These are phyloP conservation scores for Protomyces macrosporus DNA, from an alignment of 1,139 yeast genomes.

Conservation along the genomic window DNA sequence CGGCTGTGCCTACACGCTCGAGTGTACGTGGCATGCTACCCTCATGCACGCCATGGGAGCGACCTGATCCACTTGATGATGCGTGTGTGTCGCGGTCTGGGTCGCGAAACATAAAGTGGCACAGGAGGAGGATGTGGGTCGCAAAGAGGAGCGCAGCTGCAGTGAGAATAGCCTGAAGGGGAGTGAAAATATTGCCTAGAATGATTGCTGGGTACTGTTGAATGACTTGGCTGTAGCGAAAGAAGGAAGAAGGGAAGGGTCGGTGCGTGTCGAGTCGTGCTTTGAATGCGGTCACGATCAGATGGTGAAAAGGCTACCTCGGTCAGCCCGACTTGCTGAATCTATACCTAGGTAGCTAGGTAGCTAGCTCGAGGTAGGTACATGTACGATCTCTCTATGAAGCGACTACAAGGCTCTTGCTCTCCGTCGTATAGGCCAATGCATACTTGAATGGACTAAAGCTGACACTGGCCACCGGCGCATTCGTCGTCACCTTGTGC, in stretches of 20 bases:
- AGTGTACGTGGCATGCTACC: too few relatives aligned
- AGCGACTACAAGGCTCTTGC: not conserved
- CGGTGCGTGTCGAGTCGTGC: too few relatives aligned
- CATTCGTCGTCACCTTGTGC: slow-evolving; percentile 28
- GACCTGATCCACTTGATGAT: too few relatives aligned
- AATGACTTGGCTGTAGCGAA: too few relatives aligned
- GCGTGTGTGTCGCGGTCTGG: not conserved
- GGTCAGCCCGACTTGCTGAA: too few relatives aligned
- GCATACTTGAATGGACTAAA: slow-evolving; percentile 39
- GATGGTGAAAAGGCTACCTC: too few relatives aligned
- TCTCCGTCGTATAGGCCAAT: slow-evolving; percentile 35
- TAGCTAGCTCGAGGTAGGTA: too few relatives aligned
- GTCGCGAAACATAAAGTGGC: not conserved
- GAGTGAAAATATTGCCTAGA: not conserved
- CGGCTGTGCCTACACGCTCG: too few relatives aligned
- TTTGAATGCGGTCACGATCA: too few relatives aligned
- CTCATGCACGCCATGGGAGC: too few relatives aligned
- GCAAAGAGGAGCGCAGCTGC: not conserved
- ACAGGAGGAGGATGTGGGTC: not conserved
- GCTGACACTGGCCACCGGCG: slow-evolving; percentile 33
- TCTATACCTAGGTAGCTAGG: too few relatives aligned
- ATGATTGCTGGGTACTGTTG: not conserved
- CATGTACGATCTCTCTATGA: not conserved
- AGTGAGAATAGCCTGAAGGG: not conserved
- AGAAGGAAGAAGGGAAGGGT: too few relatives aligned